These are phyloP conservation scores for Sporormia fimetaria DNA, from an alignment of 495 filamentous ascomycete genomes.

Conservation along the genomic window DNA sequence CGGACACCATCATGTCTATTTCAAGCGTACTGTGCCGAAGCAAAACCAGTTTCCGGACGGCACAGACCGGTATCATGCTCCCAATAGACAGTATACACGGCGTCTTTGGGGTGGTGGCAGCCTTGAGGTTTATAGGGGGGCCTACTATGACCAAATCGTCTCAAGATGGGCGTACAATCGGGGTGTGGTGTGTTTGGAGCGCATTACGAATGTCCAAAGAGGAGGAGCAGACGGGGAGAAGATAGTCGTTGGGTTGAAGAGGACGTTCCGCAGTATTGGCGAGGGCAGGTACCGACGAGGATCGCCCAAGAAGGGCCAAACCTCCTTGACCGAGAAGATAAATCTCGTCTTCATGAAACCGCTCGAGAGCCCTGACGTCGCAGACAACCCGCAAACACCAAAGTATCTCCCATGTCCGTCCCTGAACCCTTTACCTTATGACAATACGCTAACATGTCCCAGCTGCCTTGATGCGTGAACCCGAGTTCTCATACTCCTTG, in stretches of 20 bases:
- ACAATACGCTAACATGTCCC: neutral
- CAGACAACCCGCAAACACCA: constrained; percentile 1
- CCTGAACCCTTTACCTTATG: neutral
- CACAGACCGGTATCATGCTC: constrained; percentile 34
- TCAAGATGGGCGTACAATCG: constrained; percentile 25
- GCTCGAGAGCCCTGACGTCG: constrained; percentile 26
- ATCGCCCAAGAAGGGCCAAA: constrained; percentile 34
- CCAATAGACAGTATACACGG: constrained; percentile 31
- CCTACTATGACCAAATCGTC: neutral
- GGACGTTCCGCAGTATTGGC: constrained; percentile 21
- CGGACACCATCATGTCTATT: constrained; percentile 35
- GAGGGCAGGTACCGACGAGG: constrained; percentile 26
- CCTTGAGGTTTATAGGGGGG: constrained; percentile 24
- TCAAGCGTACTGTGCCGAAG: constrained; percentile 27
- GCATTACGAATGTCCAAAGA: constrained; percentile 47
- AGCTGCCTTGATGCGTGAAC: constrained; percentile 31
- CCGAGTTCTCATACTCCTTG: constrained; percentile 51
- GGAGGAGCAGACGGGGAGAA: constrained; percentile 47
- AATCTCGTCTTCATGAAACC: constrained; percentile 51
- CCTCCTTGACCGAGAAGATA: constrained; percentile 42
- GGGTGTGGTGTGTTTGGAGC: constrained; percentile 50
- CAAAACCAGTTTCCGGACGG: constrained; percentile 32
- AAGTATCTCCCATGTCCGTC: constrained; percentile 17
- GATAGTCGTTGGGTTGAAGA: constrained; percentile 47
- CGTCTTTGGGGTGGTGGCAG: constrained; percentile 38